Evolutionary conservation across 2,329 filamentous ascomycete genomes (phyloP).

Genomic region (Lasiodiplodia sp.): DNA sequence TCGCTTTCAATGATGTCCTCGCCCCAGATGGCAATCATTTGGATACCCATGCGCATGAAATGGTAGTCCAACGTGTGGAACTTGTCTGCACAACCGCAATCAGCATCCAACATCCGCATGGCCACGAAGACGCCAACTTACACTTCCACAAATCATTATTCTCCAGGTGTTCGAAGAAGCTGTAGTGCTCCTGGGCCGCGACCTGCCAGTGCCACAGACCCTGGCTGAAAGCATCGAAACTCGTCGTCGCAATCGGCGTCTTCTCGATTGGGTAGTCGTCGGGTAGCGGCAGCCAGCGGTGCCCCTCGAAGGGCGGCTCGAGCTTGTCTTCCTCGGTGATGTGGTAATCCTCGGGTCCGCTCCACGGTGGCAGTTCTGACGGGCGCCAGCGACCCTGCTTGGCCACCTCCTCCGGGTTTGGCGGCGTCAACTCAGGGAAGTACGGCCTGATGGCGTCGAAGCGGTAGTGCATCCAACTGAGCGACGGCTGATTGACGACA

Average conservation of each 20-base stretch:
- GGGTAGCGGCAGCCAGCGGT: conserved; percentile 60
- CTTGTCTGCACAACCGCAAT: conserved; percentile 29
- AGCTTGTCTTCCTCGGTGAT: conserved; percentile 32
- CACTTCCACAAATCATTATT: conserved; percentile 34
- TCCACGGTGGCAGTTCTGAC: conserved; percentile 49
- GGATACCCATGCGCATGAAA: conserved; percentile 60
- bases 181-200: conserved; percentile 54
- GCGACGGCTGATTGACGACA: conserved; percentile 63
- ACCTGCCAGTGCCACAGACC: conserved; percentile 60
- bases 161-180: conserved; percentile 41
- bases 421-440: conserved; percentile 54
- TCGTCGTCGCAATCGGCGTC: conserved; percentile 57
- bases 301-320: conserved; percentile 50
- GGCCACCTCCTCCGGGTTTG: conserved; percentile 34
- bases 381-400: conserved; percentile 48
- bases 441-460: conserved; percentile 62
- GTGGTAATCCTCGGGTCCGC: conserved; percentile 37
- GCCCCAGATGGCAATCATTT: conserved; percentile 63
- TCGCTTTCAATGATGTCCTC: conserved; percentile 56
- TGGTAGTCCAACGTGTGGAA: conserved; percentile 55
- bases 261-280: conserved; percentile 51
- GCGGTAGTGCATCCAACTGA: conserved; percentile 63
- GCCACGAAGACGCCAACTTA: not conserved
- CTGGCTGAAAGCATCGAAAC: conserved; percentile 56
- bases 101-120: not conserved